A percentile compares a stretch with the other conserved stretches of the same genome.
These are phyloP conservation scores for Thymus mandschuricus DNA, from an alignment of 257 asterid genomes.

Conservation along the genomic window DNA sequence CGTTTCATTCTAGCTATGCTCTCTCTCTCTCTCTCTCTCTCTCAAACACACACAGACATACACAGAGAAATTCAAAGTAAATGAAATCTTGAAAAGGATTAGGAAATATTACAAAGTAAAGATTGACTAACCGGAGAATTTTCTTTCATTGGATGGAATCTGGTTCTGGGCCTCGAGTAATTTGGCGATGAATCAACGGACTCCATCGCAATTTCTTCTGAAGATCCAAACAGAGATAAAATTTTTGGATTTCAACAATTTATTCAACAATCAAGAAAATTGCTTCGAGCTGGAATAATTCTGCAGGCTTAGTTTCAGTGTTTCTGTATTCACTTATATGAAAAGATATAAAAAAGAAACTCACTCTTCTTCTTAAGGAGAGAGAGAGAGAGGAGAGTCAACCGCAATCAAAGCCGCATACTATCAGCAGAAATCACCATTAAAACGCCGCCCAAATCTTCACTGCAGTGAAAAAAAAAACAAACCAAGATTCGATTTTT, in stretches of 20 bases:
- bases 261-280: slow-evolving; percentile 28
- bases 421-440: not conserved
- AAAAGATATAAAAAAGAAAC: no score
- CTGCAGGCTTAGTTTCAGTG: not conserved
- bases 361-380: not conserved
- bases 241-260: slow-evolving; percentile 32
- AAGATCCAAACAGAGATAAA: slow-evolving; percentile 29
- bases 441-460: not conserved
- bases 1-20: not conserved
- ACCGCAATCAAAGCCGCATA: slow-evolving; percentile 36
- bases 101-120: not conserved
- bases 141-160: slow-evolving; percentile 52
- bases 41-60: not conserved
- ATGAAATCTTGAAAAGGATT: not conserved
- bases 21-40: not conserved
- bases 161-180: slow-evolving; percentile 43
- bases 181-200: slow-evolving; percentile 62
- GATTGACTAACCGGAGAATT: slow-evolving; percentile 47
- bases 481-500: not conserved
- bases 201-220: slow-evolving; percentile 37
- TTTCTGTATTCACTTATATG: not conserved
- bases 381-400: slow-evolving; percentile 31
- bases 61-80: not conserved
- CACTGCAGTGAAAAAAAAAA: not conserved
- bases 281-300: slow-evolving; percentile 18